phyloP scores from a whole-genome alignment of 2,329 filamentous ascomycete species.

The Metarhizium robertsii region DNA sequence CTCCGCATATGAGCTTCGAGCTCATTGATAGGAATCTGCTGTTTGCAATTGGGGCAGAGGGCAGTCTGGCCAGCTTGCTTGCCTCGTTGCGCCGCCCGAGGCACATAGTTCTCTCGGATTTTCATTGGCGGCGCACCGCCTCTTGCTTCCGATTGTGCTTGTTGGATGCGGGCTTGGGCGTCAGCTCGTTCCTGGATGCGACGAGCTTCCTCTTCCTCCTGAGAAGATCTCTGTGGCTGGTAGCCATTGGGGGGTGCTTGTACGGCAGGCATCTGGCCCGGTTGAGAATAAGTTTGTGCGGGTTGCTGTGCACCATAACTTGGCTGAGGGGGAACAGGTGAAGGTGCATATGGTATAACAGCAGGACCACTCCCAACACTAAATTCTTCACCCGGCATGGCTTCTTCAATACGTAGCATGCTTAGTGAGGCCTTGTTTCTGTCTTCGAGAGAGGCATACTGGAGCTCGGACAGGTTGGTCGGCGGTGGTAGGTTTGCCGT shows the following conservation, averaged over 20 bases:
- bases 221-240: slow-evolving; percentile 26
- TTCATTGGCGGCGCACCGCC: slow-evolving; percentile 65
- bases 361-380: slow-evolving; percentile 40
- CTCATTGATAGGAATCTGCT: slow-evolving; percentile 79
- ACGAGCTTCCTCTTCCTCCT: slow-evolving; percentile 53
- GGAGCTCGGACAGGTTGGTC: slow-evolving; percentile 80
- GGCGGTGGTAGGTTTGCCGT: slow-evolving; percentile 78
- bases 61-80: slow-evolving; percentile 58
- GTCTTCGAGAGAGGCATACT: slow-evolving; percentile 90
- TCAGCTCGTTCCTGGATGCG: slow-evolving; percentile 55
- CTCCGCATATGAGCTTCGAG: slow-evolving; percentile 88
- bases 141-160: slow-evolving; percentile 69
- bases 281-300: slow-evolving; percentile 20
- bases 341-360: slow-evolving; percentile 15
- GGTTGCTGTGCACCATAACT: slow-evolving; percentile 29
- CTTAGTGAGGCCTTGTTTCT: slow-evolving; percentile 84
- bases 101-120: slow-evolving; percentile 89
- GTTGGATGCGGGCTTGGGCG: slow-evolving; percentile 55
- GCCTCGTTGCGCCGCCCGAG: slow-evolving; percentile 66
- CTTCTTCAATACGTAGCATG: slow-evolving; percentile 84
- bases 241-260: slow-evolving; percentile 19
- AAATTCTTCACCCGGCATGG: slow-evolving; percentile 67
- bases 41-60: slow-evolving; percentile 86
- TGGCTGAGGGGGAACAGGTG: slow-evolving; percentile 33
- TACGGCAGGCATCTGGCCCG: slow-evolving; percentile 28